These are phyloP conservation scores for Physcia stellaris DNA, from an alignment of 495 filamentous ascomycete species.

Conservation along the genomic window DNA sequence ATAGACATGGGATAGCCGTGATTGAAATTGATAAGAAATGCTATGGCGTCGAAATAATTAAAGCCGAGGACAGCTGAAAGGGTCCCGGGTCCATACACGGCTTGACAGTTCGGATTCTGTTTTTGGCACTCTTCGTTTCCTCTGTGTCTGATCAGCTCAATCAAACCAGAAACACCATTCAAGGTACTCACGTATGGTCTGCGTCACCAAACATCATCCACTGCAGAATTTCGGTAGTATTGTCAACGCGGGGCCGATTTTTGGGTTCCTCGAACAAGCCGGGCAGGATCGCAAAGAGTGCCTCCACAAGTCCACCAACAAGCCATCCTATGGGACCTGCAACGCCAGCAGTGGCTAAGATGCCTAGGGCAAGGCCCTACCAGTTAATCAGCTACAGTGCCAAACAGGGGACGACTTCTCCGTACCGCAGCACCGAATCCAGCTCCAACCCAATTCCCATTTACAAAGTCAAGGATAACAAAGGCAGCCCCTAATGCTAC, in stretches of 20 bases:
- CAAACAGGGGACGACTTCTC: neutral
- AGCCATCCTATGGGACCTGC: conserved; percentile 5
- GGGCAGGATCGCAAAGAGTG: conserved; percentile 10
- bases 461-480: conserved; percentile 10
- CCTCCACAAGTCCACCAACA: conserved; percentile 3
- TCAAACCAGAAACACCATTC: neutral
- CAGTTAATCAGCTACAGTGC: neutral
- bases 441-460: conserved; percentile 8
- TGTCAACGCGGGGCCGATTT: neutral
- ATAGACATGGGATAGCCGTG: conserved; percentile 9
- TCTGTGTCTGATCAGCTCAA: conserved; percentile 5
- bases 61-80: conserved; percentile 3
- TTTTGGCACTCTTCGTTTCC: conserved; percentile 5
- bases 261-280: conserved; percentile 3
- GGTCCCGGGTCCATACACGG: conserved; percentile 6
- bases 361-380: conserved; percentile 1
- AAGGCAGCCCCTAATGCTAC: conserved; percentile 9
- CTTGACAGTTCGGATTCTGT: conserved; percentile 4
- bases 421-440: conserved; percentile 4
- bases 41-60: conserved; percentile 11
- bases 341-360: neutral
- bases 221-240: conserved; percentile 7
- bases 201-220: conserved; percentile 8
- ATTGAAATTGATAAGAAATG: conserved; percentile 10
- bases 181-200: conserved; percentile 5